phyloP scores from a whole-genome alignment of 495 filamentous ascomycete genomes.

The Podospora anserina region DNA sequence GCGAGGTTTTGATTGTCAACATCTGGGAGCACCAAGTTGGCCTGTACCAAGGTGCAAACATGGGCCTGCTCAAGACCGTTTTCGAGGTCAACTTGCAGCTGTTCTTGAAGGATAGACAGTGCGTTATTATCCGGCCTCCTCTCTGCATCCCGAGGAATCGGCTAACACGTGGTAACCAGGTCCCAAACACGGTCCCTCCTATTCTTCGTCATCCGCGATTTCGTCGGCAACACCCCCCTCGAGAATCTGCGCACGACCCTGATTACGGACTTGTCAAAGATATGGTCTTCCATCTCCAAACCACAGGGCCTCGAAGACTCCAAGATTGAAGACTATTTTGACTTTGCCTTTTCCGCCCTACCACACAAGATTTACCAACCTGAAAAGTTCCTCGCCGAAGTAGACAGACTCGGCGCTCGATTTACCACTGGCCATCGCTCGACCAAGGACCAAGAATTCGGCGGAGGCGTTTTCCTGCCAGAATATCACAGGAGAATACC shows the following conservation, averaged over 20 bases:
- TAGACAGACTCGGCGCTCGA: slow-evolving; percentile 71
- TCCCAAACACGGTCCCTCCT: slow-evolving; percentile 87
- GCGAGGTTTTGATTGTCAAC: slow-evolving; percentile 96
- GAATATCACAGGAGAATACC: slow-evolving; percentile 96
- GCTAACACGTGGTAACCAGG: slow-evolving; percentile 41
- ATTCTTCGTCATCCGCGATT: slow-evolving; percentile 98
- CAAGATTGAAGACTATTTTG: slow-evolving; percentile 92
- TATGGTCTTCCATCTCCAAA: slow-evolving; percentile 91
- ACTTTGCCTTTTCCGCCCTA: slow-evolving; percentile 93
- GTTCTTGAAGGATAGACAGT: slow-evolving; percentile 92
- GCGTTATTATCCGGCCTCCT: slow-evolving; percentile 33
- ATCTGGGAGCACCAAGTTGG: slow-evolving; percentile 99
- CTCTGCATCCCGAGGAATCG: neutral
- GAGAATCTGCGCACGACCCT: slow-evolving; percentile 84
- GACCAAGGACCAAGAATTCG: slow-evolving; percentile 67
- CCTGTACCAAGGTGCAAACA: slow-evolving; percentile 96
- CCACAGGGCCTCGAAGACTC: slow-evolving; percentile 84
- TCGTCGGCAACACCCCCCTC: slow-evolving; percentile 86
- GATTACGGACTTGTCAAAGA: slow-evolving; percentile 80
- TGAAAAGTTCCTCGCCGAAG: slow-evolving; percentile 81
- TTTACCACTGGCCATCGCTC: slow-evolving; percentile 75
- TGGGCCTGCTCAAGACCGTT: slow-evolving; percentile 96
- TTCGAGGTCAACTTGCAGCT: slow-evolving; percentile 98
- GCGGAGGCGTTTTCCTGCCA: slow-evolving; percentile 79
- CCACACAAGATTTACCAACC: slow-evolving; percentile 96